A percentile compares a stretch with the other conserved stretches of the same genome.
phyloP scores from a whole-genome alignment of 768 basidiomycete species.

The Psilocybe cubensis region DNA sequence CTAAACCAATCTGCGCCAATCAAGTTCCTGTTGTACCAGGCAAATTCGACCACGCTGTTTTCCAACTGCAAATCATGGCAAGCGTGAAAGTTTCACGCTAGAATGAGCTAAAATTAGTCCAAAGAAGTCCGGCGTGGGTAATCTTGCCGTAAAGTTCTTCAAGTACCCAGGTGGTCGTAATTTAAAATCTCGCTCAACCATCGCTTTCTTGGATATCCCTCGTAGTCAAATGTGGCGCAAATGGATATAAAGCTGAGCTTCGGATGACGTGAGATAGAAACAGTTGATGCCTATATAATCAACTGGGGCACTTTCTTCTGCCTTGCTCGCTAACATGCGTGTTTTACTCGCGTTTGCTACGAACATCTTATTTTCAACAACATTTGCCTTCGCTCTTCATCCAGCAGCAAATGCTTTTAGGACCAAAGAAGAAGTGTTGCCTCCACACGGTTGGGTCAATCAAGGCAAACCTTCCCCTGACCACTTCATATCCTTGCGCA shows the following conservation, averaged over 20 bases:
- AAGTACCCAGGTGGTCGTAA: neutral
- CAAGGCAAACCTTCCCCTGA: conserved; percentile 44
- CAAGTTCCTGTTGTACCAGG: too few species aligned
- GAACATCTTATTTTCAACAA: conserved; percentile 18
- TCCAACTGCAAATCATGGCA: neutral
- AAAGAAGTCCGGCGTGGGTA: neutral
- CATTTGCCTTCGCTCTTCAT: conserved; percentile 24
- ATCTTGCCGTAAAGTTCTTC: neutral
- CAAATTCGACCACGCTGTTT: too few species aligned
- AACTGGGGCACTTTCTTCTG: neutral
- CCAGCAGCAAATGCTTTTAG: conserved; percentile 21
- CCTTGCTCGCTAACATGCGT: conserved; percentile 13
- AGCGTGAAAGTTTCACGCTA: neutral
- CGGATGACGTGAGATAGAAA: conserved; percentile 10
- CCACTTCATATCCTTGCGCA: conserved; percentile 56
- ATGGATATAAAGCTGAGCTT: conserved; percentile 4
- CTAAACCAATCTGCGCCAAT: too few species aligned
- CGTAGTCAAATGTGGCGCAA: neutral
- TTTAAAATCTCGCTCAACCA: neutral
- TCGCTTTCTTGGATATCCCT: neutral
- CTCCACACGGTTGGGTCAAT: conserved; percentile 46
- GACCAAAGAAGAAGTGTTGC: conserved; percentile 51
- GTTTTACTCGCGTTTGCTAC: conserved; percentile 16
- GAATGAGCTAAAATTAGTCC: neutral
- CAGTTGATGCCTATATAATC: conserved; percentile 9